Evolutionary conservation across 768 basidiomycete genomes (phyloP).

Genomic region (Termitomyces sp.): DNA sequence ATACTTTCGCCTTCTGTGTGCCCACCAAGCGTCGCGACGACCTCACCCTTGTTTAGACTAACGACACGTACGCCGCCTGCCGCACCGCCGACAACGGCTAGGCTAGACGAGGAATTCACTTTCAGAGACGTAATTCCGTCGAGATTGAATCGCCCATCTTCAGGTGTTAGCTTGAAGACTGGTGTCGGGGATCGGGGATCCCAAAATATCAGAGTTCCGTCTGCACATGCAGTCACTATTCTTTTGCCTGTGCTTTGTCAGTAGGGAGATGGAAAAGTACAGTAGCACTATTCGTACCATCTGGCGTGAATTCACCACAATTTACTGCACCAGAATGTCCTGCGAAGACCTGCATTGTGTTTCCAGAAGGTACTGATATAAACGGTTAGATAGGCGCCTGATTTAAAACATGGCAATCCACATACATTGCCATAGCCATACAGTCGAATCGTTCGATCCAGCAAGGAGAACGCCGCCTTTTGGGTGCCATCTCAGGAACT

Average conservation of each 20-base stretch:
- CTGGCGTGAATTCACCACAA: conserved; percentile 88
- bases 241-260: conserved; percentile 57
- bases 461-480: conserved; percentile 84
- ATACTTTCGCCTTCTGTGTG: conserved; percentile 87
- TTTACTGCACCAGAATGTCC: conserved; percentile 83
- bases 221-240: conserved; percentile 81
- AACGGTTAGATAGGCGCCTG: neutral
- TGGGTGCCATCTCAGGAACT: conserved; percentile 98
- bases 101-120: conserved; percentile 77
- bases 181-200: conserved; percentile 79
- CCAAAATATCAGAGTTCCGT: conserved; percentile 84
- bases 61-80: conserved; percentile 84
- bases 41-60: conserved; percentile 80
- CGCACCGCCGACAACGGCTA: conserved; percentile 88
- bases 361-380: conserved; percentile 83
- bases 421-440: conserved; percentile 97
- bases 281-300: conserved; percentile 43
- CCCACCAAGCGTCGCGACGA: conserved; percentile 71
- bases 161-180: conserved; percentile 70
- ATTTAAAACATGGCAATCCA: conserved; percentile 21
- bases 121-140: conserved; percentile 85
- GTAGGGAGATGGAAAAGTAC: neutral
- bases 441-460: conserved; percentile 88
- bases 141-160: conserved; percentile 70
- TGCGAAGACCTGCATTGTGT: conserved; percentile 93